Base-by-base conservation (phyloP, 352 stramenopile genomes). In the Thalassiosira hispida region DNA sequence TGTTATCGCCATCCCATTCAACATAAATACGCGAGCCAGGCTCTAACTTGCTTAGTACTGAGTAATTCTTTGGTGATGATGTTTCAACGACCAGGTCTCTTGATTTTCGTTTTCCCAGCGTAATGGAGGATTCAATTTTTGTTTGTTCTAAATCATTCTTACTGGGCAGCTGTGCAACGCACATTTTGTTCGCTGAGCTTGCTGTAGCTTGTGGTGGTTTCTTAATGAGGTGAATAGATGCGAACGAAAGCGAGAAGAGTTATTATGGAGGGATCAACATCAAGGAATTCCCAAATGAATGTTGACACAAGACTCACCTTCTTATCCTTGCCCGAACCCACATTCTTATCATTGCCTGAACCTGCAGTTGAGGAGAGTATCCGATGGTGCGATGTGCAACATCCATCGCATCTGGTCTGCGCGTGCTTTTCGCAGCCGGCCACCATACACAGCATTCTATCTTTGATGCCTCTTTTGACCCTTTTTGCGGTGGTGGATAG, bases 381-480 rank as follows among this genome's bases (percentile, higher is more conserved):
- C 11, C 72, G 72, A 49, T 65, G 77, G 35, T 83, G 74, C 33
- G 33, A 7, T 57, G 57, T 73, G 38, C 74, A 83, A 71, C 66
- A 77, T 46, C 74, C 74, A 65, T 73, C 69, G 27, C 74, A 77
- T 60, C 42, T 64, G 7, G 74, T 77, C 65, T 83, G 74, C 1
- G 66, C 57, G 66, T 83, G 67, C 53, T 77, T 77, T 68, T 77
- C 61, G 40, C 74, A 83, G 31, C 55, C 66, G 22, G 22, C n/a
- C 31, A 83, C 67, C 74, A 83, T 83, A 42, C 74, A 83, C 49
- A 83, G 52, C 46, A 72, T 77, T 74, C 74, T 77, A 62, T 73
- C 63, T 69, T 83, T 83, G 5, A 18, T 31, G 23, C 74, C 74
- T 57, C 33, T 38, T 25, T 83, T 76, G 3, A 83, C 20, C 38